phyloP scores from a whole-genome alignment of 2,329 filamentous ascomycete genomes.

The Pyricularia sp. region DNA sequence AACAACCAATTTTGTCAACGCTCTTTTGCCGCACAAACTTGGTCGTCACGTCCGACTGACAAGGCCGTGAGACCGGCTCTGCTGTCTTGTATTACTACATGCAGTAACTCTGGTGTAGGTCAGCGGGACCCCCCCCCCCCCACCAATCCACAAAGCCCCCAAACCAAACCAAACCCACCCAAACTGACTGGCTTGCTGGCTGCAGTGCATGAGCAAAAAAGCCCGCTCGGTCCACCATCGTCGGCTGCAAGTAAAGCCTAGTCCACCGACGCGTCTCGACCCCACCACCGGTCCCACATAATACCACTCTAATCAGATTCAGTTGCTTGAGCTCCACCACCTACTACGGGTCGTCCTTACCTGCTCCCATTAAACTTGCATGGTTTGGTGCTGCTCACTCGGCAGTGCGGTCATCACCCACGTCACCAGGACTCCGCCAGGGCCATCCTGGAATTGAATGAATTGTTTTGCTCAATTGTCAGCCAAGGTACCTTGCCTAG shows the following conservation, averaged over 20 bases:
- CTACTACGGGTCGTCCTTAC: neutral
- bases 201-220: neutral
- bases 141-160: neutral
- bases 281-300: neutral
- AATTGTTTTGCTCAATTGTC: neutral
- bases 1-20: neutral
- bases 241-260: neutral
- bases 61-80: neutral
- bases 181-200: neutral
- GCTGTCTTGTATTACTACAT: neutral
- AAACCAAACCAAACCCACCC: neutral
- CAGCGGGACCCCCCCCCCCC: neutral
- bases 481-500: too few species aligned
- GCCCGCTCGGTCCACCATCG: neutral
- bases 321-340: neutral
- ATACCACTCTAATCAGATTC: neutral
- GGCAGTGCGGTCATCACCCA: slow-evolving; percentile 1
- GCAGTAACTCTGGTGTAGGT: slow-evolving; percentile 1
- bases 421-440: neutral
- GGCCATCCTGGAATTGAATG: neutral
- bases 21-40: neutral
- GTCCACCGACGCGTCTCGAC: neutral
- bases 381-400: neutral
- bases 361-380: neutral
- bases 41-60: neutral